A percentile compares a stretch with the other conserved stretches of the same genome.
Evolutionary conservation across 225 moss, liverwort and hornwort species (phyloP).

Genomic region (Thuidium tamariscinum): DNA sequence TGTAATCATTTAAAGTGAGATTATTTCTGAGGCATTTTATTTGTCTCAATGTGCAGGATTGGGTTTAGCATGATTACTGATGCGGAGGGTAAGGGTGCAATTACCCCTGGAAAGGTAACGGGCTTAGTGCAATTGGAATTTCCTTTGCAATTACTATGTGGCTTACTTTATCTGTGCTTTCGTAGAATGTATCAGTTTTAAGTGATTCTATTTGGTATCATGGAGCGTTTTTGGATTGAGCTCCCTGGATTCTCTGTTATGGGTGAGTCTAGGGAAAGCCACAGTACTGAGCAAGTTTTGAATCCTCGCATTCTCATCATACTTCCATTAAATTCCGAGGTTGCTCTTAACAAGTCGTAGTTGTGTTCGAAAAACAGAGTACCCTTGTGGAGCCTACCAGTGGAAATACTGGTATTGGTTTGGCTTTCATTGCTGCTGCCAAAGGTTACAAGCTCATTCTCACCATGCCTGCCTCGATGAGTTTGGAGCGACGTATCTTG

Average conservation of each 20-base stretch:
- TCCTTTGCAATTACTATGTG: not conserved
- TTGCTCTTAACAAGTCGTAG: not conserved
- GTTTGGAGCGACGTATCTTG: conserved; percentile 91
- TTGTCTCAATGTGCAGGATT: conserved; percentile 48
- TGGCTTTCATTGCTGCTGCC: conserved; percentile 96
- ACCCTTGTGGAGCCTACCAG: conserved; percentile 97
- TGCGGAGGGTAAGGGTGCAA: conserved; percentile 77
- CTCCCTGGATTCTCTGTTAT: not conserved
- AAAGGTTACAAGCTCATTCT: conserved; percentile 95
- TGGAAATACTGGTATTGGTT: conserved; percentile 95
- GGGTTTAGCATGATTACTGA: conserved; percentile 95
- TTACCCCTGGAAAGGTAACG: conserved; percentile 80
- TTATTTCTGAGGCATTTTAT: not conserved
- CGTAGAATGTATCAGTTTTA: not conserved
- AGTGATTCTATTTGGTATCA: not conserved
- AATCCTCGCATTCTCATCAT: not conserved
- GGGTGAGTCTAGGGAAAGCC: not conserved
- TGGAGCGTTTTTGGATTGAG: not conserved
- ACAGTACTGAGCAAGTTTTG: not conserved
- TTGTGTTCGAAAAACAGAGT: conserved; percentile 34
- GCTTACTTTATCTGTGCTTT: not conserved
- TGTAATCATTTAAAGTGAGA: not conserved
- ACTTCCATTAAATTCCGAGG: not conserved
- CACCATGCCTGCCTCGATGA: conserved; percentile 99
- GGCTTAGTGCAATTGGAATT: not conserved